Evolutionary conservation across 345 rosid species (phyloP), one percentile per base, ranked within the genome.

Genomic region (Corymbia maculata): DNA sequence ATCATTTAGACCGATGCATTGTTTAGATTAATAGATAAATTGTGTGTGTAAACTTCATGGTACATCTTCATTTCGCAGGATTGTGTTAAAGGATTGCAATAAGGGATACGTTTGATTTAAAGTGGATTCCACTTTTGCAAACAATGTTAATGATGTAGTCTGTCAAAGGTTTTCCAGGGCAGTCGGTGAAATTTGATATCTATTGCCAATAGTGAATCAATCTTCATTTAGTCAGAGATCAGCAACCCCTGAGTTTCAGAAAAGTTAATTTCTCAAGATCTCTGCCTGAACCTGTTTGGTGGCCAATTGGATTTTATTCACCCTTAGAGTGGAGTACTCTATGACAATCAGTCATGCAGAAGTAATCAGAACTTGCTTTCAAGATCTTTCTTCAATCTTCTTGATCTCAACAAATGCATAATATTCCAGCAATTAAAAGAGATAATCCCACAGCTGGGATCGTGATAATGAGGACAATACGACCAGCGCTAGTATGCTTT

Each of bases 21-120:
- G 28, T 22, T 57, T 57, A 57, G 64, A 57, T 57, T 57, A 53
- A 24, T 1, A 53, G 59, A 57, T 9, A 57, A 57, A 22, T 57
- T 9, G 8, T 28, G 4, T 64, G 36, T 30, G 0, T 19, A 44
- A 16, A n/a, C n/a, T 9, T 11, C 61, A 9, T 22, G 6, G 19
- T 64, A 66, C 79, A 4, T 30, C 44, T 66, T 17, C 79, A 30
- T 30, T 30, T 21, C 17, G n/a, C 2, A 66, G 44, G 79, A 66
- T 66, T 30, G 21, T 30, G 21, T 82, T 3, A 13, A 28, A 30
- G 79, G 36, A 66, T 66, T 66, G 79, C 44, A 66, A 9, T 42
- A 91, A 55, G 85, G 80, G 32, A 79, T 92, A 95, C 95, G 98
- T 94, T 95, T 82, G 95, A 94, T 86, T 89, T 92, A 57, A 95